Evolutionary conservation across 768 basidiomycete species (phyloP), one percentile per base, ranked within the genome.

Genomic region (Boletus edulis): DNA sequence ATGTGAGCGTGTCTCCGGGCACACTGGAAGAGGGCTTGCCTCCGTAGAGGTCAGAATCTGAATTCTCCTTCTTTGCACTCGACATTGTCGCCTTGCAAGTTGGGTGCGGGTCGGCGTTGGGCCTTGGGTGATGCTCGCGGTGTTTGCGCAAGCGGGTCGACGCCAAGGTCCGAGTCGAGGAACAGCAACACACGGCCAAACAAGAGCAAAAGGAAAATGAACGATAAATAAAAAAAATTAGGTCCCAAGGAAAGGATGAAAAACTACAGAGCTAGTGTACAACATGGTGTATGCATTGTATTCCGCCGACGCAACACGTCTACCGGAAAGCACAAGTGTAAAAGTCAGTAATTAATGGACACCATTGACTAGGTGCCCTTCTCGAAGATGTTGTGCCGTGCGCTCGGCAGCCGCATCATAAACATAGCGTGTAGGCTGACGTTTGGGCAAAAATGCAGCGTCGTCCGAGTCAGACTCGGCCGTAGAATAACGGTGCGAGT

Each of bases 341-440:
- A 29, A 1, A 29, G 9, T 22, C 22, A 22, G 22, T 22, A 4
- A 24, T 24, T 71, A 81, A 67, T 80, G 78, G 49, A 81, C 75
- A 22, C 78, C 79, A 59, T 80, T 80, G 8, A 77, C 75, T 24
- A 75, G 54, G 35, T 45, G 52, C 24, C 71, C 78, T 58, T 82
- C 78, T 54, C 73, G 72, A 50, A 87, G 75, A 53, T 82, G 76
- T 73, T 84, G 78, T 60, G 81, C 75, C 49, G 83, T 83, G 58
- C 89, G 81, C 69, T 96, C 93, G 24, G 91, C 91, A 6, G 87
- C 91, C 0, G 94, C 94, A 67, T 97, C 94, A 68, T 97, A 97
- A n/a, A 89, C 91, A 71, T 87, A 94, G 14, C 81, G 81, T 24
- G 83, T 77, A 3, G 83, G 81, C 18, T 72, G 78, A 46, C 79